Conservation (phyloP, 306 rosid species). For the Vachellia pachyceras region DNA sequence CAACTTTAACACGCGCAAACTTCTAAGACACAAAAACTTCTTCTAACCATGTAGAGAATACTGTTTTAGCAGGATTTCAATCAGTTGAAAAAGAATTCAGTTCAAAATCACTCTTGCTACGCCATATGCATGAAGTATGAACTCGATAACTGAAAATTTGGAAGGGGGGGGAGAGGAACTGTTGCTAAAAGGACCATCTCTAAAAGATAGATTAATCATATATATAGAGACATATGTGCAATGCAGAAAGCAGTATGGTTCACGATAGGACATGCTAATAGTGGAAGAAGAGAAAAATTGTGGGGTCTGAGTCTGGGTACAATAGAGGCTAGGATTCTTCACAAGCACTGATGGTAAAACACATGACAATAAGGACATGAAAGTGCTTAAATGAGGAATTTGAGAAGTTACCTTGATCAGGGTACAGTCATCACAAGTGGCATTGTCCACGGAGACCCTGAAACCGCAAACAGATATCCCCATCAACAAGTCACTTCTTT, state of each 20-base stretch:
- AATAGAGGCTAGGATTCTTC: too few relatives aligned
- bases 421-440: conserved; percentile 62
- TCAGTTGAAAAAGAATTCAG: conserved; percentile 8
- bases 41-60: conserved; percentile 2
- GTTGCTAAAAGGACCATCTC: neutral
- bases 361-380: neutral
- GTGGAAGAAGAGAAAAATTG: neutral
- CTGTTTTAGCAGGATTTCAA: neutral
- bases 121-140: neutral
- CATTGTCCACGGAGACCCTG: conserved; percentile 87
- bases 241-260: conserved; percentile 12
- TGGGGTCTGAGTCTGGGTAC: neutral
- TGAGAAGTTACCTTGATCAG: conserved; percentile 64
- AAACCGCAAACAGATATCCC: conserved; percentile 32
- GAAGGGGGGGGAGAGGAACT: neutral
- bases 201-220: neutral
- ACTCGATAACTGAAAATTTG: conserved; percentile 15
- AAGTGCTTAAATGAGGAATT: neutral
- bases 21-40: conserved; percentile 5
- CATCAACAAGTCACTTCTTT: conserved; percentile 34
- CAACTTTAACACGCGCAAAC: neutral
- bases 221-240: neutral
- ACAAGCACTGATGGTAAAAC: conserved; percentile 1
- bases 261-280: neutral
- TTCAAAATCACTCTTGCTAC: conserved; percentile 11